Evolutionary conservation across 768 basidiomycete species (phyloP), one percentile per base, ranked within the genome.

Genomic region (Rubroboletus satanas): DNA sequence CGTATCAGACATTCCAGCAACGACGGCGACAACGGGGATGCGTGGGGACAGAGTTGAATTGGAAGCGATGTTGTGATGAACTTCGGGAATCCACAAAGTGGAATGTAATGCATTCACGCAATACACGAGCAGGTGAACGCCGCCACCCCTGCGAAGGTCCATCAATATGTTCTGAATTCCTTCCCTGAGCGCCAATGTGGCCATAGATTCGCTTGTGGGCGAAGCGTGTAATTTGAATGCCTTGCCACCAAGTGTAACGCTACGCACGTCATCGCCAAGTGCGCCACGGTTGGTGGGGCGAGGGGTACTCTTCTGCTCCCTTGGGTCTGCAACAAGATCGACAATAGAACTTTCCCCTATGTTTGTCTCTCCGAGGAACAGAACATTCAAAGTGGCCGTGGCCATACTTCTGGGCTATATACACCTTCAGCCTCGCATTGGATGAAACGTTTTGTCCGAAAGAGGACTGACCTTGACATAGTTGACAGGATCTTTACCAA

Each of bases 341-440:
- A 63, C 26, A 18, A 66, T 55, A 51, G 61, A 68, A 49, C 18
- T 17, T 17, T 60, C 52, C 32, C 57, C 61, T 3, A 58, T 49
- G 39, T 38, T 38, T n/a, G 57, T 68, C 50, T 66, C 66, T 31
- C 63, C 66, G 3, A 66, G 32, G 45, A 66, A 56, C 6, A 66
- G 18, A 31, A 66, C 41, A 45, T 66, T 61, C 18, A 57, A 52
- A 43, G 49, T 21, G 2, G 41, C 23, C 29, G 45, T 26, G 5
- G 41, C n/a, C 32, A 51, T 48, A 21, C 32, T 43, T 33, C 32
- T 41, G 41, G 43, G 33, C 66, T 67, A 37, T 32, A 32, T 23
- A 43, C 7, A 35, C 28, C 15, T 39, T 67, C 18, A 66, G 48
- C 37, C 7, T 47, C 10, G 11, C 8, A 50, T 44, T 15, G 9